phyloP scores from a whole-genome alignment of 179 eudicot genomes.

The Drosera spatulata region DNA sequence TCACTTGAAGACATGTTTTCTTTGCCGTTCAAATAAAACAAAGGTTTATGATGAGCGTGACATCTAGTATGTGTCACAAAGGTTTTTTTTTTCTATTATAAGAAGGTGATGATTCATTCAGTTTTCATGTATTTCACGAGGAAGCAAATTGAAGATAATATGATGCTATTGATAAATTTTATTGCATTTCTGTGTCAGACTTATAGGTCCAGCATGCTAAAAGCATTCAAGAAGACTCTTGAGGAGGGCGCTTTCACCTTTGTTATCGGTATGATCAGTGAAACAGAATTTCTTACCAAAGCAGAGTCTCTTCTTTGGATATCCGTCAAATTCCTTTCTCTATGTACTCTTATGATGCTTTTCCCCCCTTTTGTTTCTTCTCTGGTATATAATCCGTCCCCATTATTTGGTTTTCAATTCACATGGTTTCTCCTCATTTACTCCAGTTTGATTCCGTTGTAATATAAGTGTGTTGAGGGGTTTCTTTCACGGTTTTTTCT shows the following conservation, averaged over 20 bases:
- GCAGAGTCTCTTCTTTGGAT: not conserved
- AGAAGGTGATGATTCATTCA: too few relatives aligned
- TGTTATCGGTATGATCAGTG: conserved; percentile 73
- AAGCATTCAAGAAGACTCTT: conserved; percentile 96
- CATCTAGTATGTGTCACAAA: too few relatives aligned
- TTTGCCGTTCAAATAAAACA: too few relatives aligned
- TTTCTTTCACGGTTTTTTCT: not conserved
- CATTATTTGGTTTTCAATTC: not conserved
- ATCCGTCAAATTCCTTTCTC: not conserved
- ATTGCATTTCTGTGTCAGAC: conserved; percentile 45
- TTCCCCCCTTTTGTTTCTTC: conserved; percentile 1
- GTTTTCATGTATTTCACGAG: too few relatives aligned
- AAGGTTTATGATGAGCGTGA: too few relatives aligned
- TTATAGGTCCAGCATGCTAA: conserved; percentile 96
- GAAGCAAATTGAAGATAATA: not conserved
- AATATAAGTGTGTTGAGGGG: not conserved
- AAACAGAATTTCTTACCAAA: not conserved
- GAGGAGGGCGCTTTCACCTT: conserved; percentile 91
- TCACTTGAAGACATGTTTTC: too few relatives aligned
- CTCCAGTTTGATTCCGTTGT: conserved; percentile 10
- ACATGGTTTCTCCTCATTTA: conserved; percentile 5
- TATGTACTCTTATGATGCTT: conserved; percentile 2
- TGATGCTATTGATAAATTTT: conserved; percentile 6
- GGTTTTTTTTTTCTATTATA: too few relatives aligned
- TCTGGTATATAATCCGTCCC: conserved; percentile 3